Evolutionary conservation across 768 basidiomycete genomes (phyloP).

Genomic region (Leccinum subgranulosum): DNA sequence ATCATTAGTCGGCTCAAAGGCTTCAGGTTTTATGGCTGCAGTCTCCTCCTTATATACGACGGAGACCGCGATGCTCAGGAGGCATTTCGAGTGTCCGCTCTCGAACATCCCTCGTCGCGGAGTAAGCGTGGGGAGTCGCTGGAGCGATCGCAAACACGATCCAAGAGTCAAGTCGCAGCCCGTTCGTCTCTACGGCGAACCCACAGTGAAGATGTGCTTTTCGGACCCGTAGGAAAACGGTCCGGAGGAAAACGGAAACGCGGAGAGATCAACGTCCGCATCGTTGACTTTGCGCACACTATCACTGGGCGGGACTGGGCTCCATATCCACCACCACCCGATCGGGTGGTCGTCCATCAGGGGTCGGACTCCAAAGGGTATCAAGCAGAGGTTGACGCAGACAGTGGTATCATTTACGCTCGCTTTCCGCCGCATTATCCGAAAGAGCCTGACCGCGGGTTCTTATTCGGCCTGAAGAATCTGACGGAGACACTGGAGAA

Average conservation of each 20-base stretch:
- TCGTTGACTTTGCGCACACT: constrained; percentile 98
- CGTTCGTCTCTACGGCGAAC: constrained; percentile 59
- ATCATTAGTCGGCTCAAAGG: constrained; percentile 88
- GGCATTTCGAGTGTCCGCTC: constrained; percentile 54
- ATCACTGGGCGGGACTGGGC: constrained; percentile 94
- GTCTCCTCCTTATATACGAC: constrained; percentile 94
- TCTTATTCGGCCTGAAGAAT: constrained; percentile 86
- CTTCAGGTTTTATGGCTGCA: constrained; percentile 98
- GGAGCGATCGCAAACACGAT: constrained; percentile 50
- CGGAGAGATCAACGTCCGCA: constrained; percentile 92
- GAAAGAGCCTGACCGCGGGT: constrained; percentile 88
- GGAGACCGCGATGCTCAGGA: constrained; percentile 90
- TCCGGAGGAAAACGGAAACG: constrained; percentile 66
- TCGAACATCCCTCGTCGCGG: constrained; percentile 62
- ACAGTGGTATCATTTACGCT: constrained; percentile 82
- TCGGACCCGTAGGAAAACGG: constrained; percentile 63
- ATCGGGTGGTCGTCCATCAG: constrained; percentile 40
- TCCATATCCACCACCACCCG: constrained; percentile 50
- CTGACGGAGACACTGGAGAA: constrained; percentile 71
- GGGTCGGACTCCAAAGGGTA: constrained; percentile 69
- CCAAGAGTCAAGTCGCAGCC: constrained; percentile 41
- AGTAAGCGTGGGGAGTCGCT: constrained; percentile 78
- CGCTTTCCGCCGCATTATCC: constrained; percentile 93
- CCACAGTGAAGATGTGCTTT: constrained; percentile 75
- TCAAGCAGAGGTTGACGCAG: constrained; percentile 75